phyloP scores from a whole-genome alignment of 1,139 yeast genomes.

The Yamadazyma buinensis region DNA sequence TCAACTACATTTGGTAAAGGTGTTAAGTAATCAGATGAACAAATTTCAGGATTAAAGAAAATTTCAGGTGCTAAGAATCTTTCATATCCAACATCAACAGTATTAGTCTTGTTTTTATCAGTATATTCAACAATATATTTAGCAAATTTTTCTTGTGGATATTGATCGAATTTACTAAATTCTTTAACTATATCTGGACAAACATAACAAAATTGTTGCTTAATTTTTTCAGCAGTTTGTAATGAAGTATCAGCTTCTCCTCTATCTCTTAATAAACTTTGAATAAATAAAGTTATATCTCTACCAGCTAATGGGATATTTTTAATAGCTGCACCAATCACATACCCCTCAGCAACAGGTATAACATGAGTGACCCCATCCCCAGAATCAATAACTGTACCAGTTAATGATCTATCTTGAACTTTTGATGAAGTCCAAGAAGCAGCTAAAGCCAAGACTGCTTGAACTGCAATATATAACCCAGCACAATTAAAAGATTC shows the following conservation, averaged over 20 bases:
- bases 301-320: slow-evolving; percentile 98
- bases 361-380: slow-evolving; percentile 98
- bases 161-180: slow-evolving; percentile 89
- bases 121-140: slow-evolving; percentile 82
- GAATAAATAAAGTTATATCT: slow-evolving; percentile 92
- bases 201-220: slow-evolving; percentile 94
- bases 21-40: slow-evolving; percentile 89
- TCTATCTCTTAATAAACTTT: slow-evolving; percentile 89
- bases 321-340: slow-evolving; percentile 94
- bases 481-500: slow-evolving; percentile 99
- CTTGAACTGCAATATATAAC: slow-evolving; percentile 96
- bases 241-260: slow-evolving; percentile 93
- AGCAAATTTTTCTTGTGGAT: slow-evolving; percentile 85
- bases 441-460: slow-evolving; percentile 96
- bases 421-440: slow-evolving; percentile 98
- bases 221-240: slow-evolving; percentile 93
- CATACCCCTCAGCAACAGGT: slow-evolving; percentile 99
- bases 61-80: slow-evolving; percentile 97
- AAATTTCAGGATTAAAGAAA: slow-evolving; percentile 96
- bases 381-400: slow-evolving; percentile 97
- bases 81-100: slow-evolving; percentile 95
- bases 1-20: slow-evolving; percentile 96
- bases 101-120: slow-evolving; percentile 61
- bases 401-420: slow-evolving; percentile 90
- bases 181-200: slow-evolving; percentile 98